Conservation (phyloP, 768 basidiomycete species). For the Tricholomella constricta region DNA sequence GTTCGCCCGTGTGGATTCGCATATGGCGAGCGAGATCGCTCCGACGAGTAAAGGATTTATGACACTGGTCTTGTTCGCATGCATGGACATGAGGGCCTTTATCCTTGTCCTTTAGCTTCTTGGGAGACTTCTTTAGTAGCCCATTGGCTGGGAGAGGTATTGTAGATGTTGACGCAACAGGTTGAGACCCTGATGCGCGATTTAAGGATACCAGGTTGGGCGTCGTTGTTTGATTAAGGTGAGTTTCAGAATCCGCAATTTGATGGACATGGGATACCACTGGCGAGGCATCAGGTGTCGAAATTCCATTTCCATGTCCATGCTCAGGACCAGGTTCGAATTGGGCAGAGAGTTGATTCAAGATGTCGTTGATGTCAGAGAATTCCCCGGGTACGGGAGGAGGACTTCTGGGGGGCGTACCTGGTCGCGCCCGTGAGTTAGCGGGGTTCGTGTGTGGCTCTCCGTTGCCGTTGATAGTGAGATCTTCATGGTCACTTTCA, state of each 20-base stretch:
- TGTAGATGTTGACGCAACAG: conserved; percentile 56
- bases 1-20: conserved; percentile 89
- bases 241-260: conserved; percentile 27
- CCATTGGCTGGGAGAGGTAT: conserved; percentile 25
- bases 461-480: conserved; percentile 27
- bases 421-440: conserved; percentile 32
- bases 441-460: conserved; percentile 33
- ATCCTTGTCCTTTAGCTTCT: conserved; percentile 47
- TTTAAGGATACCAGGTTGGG: conserved; percentile 40
- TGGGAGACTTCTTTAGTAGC: conserved; percentile 32
- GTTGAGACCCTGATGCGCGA: conserved; percentile 34
- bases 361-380: conserved; percentile 74
- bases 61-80: conserved; percentile 73
- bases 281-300: conserved; percentile 50
- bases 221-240: conserved; percentile 21
- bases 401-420: conserved; percentile 42
- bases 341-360: conserved; percentile 70
- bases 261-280: conserved; percentile 45
- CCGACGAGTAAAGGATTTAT: conserved; percentile 79
- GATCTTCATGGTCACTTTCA: conserved; percentile 44
- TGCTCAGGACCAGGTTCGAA: conserved; percentile 60
- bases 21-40: conserved; percentile 86
- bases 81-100: conserved; percentile 52
- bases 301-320: conserved; percentile 40
- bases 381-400: conserved; percentile 59